Evolutionary conservation across 2,329 filamentous ascomycete species (phyloP), one percentile per base, ranked within the genome.

Genomic region (Pseudogymnoascus sp.): DNA sequence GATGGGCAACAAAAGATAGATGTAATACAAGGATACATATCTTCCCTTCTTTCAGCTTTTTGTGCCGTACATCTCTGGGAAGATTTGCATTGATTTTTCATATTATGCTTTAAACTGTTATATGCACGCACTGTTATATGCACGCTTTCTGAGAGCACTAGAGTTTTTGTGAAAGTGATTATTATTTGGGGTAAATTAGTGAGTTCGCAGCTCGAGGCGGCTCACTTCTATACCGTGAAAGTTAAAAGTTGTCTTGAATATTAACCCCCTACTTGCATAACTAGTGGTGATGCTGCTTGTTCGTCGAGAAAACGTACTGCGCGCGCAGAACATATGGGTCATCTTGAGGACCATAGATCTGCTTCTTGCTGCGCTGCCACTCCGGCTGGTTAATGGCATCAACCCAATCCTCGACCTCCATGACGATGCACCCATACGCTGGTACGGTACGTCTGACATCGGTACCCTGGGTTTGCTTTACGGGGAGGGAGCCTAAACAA

Each of bases 391-490:
- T 97, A 76, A 97, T 94, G 25, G 82, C 92, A 72, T 96, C 92
- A 70, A 97, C 96, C 84, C 86, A 97, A 73, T 94, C 92, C 79
- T 97, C 85, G 11, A 94, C 90, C 77, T 97, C 93, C 74, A 97
- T 82, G 57, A 96, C 93, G 25, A 96, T 71, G 74, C 93, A 97
- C 33, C 90, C 92, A 70, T 92, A 90, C 77, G 92, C 73, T 61
- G 84, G 81, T 25, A 91, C 87, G 6, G 82, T 82, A 37, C 86
- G 79, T 3, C 84, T 82, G 67, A 86, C 82, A 33, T 76, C 74
- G 1, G 74, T 65, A 14, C 88, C 88, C 73, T 92, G 89, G 0
- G 84, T 87, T 63, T 77, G 77, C 78, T 92, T 92, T 64, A 92
- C 75, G 0, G 88, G 77, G 64, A 88, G 75, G 1, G 79, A 74